Percentiles rank a stretch among this genome's conserved stretches.
These are phyloP conservation scores for Beauveria varroae DNA, from an alignment of 2,329 filamentous ascomycete species.

Conservation along the genomic window DNA sequence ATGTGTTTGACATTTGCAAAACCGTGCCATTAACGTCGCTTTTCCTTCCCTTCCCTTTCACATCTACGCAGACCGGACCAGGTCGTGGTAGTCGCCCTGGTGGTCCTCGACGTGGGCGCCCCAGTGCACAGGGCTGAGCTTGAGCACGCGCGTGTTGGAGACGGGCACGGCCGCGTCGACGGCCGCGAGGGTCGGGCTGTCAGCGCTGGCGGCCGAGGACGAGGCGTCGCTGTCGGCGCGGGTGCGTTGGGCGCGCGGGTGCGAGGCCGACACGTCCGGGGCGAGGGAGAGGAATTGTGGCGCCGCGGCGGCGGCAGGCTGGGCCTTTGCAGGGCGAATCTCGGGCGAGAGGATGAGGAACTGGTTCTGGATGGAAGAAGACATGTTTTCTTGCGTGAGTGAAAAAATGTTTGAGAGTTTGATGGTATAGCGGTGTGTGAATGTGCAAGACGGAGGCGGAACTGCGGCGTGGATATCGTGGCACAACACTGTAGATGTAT, in stretches of 20 bases:
- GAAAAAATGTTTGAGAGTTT: not conserved
- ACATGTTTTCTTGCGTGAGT: not conserved
- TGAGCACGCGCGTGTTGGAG: conserved; percentile 45
- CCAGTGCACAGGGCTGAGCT: conserved; percentile 58
- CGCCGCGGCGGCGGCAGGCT: not conserved
- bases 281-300: conserved; percentile 47
- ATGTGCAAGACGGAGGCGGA: too few relatives aligned
- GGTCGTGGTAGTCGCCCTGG: conserved; percentile 49
- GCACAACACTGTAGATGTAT: too few relatives aligned
- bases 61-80: conserved; percentile 14
- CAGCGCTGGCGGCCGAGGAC: conserved; percentile 13
- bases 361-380: conserved; percentile 6
- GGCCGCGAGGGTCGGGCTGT: conserved; percentile 19
- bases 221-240: conserved; percentile 18
- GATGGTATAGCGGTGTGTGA: not conserved
- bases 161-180: conserved; percentile 36
- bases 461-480: too few relatives aligned
- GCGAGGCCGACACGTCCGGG: conserved; percentile 50
- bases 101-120: conserved; percentile 51
- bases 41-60: not conserved
- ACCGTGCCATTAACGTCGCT: too few relatives aligned
- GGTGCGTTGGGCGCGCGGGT: conserved; percentile 36
- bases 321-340: not conserved
- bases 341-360: conserved; percentile 7
- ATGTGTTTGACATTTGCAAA: too few relatives aligned